Evolutionary conservation across 768 basidiomycete genomes (phyloP), one percentile per base, ranked within the genome.

Genomic region (Kwoniella dejecticola): DNA sequence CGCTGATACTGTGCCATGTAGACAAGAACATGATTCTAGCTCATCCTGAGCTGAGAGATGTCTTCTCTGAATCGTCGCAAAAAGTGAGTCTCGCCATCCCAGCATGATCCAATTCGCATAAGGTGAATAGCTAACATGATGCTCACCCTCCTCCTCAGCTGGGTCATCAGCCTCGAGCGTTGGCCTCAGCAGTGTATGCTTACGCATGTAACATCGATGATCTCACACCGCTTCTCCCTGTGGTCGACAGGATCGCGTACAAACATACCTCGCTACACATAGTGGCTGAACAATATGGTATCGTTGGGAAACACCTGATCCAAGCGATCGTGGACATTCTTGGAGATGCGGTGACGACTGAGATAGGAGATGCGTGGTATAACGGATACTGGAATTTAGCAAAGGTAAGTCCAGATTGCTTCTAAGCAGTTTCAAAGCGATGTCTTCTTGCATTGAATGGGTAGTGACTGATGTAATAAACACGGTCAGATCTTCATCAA

Each of bases 191-290:
- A 24, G 49, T 72, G 4, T 62, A 58, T 30, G 70, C 70, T 12
- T 72, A 72, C 60, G 67, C 70, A 1, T 49, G 44, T 13, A 52
- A 69, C 63, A 69, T 72, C 38, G 63, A 72, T 45, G 65, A 69
- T 33, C 63, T 67, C 40, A 57, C 58, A 7, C 62, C 65, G 4
- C 26, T 67, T 7, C 31, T 63, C 8, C 67, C 67, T 2, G 67
- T 62, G 3, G 70, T 71, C 46, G 62, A 66, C 26, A 45, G 49
- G 15, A 69, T 69, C 40, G 66, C 64, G 2, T 57, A 69, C 19
- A 72, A 69, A 48, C 67, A 72, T 30, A 63, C 70, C n/a, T 63
- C 64, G 6, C 62, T 68, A 8, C 60, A 66, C 41, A 64, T 71
- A 36, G 41, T 47, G 10, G 49, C 67, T 23, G 55, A 62, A 44